Evolutionary conservation across 768 basidiomycete genomes (phyloP), one percentile per base, ranked within the genome.

Genomic region (Mycena olivaceomarginata): DNA sequence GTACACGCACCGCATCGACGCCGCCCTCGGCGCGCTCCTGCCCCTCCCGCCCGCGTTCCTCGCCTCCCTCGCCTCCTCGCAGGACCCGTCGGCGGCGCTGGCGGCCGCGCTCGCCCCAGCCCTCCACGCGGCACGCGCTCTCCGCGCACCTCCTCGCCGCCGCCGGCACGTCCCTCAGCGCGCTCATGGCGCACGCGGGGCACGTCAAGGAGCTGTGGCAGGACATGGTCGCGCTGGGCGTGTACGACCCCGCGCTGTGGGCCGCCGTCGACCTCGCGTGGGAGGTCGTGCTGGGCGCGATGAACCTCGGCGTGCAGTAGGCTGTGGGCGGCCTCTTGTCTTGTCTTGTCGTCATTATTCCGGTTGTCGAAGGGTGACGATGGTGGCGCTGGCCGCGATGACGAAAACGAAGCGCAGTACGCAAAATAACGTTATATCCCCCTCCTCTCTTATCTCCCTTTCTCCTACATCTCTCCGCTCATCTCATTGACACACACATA

Each of bases 211-310:
- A 89, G 56, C 82, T 92, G 46, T 92, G 91, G 91, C 85, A 87
- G 59, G 92, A 92, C 81, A 88, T 88, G 45, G 88, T 89, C 67
- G 86, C 87, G 31, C 87, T 92, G 11, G 92, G 92, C 57, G 77
- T 93, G 7, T 86, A 85, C 69, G 91, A 93, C 76, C 85, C 86
- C 45, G 86, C 86, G 48, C 82, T 92, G 74, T 92, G 92, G 92
- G 84, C 85, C n/a, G 87, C 86, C 41, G 84, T 92, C 75, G 89
- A 91, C 71, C 83, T 88, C 70, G 89, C 90, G 64, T 92, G 91
- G 91, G 88, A 89, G 77, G 86, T 91, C 79, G 85, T 92, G 16
- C 83, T 90, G 20, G 87, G 85, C 43, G 90, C 89, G 69, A 85
- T 89, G 87, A 86, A 87, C 67, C 76, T 85, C 60, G 84, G 84